Conservation (phyloP, 2,329 filamentous ascomycete species). For the Mycocentrospora acerina region DNA sequence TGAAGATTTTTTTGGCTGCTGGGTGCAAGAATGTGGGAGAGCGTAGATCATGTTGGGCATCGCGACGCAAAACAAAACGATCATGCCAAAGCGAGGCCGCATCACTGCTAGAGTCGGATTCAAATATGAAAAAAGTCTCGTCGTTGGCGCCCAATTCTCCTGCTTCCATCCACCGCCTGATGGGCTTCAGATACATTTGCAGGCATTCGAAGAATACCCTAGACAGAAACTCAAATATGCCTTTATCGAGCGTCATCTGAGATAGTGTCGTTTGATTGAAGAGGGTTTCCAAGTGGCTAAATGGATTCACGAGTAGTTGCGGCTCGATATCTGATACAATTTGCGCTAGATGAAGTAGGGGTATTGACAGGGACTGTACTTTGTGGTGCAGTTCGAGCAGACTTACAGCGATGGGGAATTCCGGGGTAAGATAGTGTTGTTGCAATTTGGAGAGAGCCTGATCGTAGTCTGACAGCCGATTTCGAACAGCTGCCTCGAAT, state of each 20-base stretch:
- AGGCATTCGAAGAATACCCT: conserved; percentile 79
- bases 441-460: conserved; percentile 61
- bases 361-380: conserved; percentile 55
- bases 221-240: conserved; percentile 64
- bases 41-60: conserved; percentile 61
- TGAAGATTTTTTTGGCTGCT: conserved; percentile 73
- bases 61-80: conserved; percentile 67
- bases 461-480: conserved; percentile 62
- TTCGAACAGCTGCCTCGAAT: conserved; percentile 65
- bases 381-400: conserved; percentile 63
- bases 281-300: conserved; percentile 76
- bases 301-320: conserved; percentile 49
- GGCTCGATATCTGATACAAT: conserved; percentile 62
- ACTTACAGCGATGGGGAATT: conserved; percentile 62
- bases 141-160: conserved; percentile 68
- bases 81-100: conserved; percentile 72
- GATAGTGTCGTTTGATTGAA: conserved; percentile 69
- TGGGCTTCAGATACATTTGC: conserved; percentile 75
- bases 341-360: conserved; percentile 61
- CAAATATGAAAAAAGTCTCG: conserved; percentile 73
- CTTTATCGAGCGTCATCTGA: conserved; percentile 67
- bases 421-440: conserved; percentile 57
- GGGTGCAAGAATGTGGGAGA: conserved; percentile 75
- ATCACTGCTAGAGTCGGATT: conserved; percentile 58
- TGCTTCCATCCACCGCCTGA: conserved; percentile 80